Base-by-base conservation (phyloP, 2,329 filamentous ascomycete genomes). In the Cytospora paraplurivora region DNA sequence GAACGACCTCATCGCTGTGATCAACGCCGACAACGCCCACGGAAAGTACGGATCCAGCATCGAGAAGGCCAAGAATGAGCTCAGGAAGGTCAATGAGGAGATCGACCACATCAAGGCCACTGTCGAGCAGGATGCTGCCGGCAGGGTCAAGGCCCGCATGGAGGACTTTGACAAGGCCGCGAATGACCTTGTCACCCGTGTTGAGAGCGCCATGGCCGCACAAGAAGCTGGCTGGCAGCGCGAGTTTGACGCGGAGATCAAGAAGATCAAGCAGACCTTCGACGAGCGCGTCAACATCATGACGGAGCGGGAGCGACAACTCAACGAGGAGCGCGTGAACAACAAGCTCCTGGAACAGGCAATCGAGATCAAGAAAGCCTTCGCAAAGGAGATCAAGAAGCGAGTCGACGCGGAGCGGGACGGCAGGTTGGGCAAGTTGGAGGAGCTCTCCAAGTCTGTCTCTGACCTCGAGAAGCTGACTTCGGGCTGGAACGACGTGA, bases 261-360 rank as follows among this genome's bases (percentile, higher is more conserved):
- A 91, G 76, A 89, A 87, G 71, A 84, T 97, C 61, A 87, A 89
- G 64, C 79, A 87, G 67, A 86, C 85, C 69, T 98, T 97, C 79
- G 88, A 94, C 70, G 83, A 90, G 69, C 91, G 92, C 73, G 83
- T 96, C 65, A 83, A 88, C 71, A 86, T 89, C 7, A 89, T 98
- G 73, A 81, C 96, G 56, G 88, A 94, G 67, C 88, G 91, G 52
- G 90, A 92, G 69, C 84, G 90, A 71, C 86, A 93, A 75, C 82
- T 98, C 62, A 88, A 90, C 71, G 91, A 97, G 74, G 88, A 94
- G 77, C 90, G 88, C 69, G 83, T 93, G 54, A 86, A 90, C 74
- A 98, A 97, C 76, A 84, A 90, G 73, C 88, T 99, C 32, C 82
- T 96, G 17, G 90, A 98, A 78, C 95, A 99, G 79, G 93, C 93